A percentile compares a stretch with the other conserved stretches of the same genome.
These are phyloP conservation scores for Ophiocordyceps camponoti-saundersi DNA, from an alignment of 2,329 filamentous ascomycete species.

Conservation along the genomic window DNA sequence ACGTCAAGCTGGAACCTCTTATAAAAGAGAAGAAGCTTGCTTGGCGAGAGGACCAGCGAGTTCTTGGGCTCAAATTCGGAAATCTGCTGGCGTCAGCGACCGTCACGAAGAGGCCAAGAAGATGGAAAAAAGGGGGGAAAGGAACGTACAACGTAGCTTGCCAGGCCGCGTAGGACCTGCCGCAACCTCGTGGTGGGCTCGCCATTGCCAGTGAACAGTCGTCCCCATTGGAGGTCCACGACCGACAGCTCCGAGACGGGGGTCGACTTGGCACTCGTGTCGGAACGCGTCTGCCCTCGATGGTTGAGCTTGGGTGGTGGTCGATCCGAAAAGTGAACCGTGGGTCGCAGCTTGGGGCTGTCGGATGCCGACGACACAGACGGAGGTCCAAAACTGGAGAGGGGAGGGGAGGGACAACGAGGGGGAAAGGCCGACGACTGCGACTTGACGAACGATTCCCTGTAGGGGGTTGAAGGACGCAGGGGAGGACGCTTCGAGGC, in stretches of 20 bases:
- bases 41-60: slow-evolving; percentile 51
- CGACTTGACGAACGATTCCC: background rate
- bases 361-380: slow-evolving; percentile 1
- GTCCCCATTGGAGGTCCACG: slow-evolving; percentile 60
- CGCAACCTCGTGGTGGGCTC: slow-evolving; percentile 50
- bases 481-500: too few species aligned
- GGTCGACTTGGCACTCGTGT: slow-evolving; percentile 1
- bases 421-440: background rate
- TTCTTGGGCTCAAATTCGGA: slow-evolving; percentile 12
- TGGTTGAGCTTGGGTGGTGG: slow-evolving; percentile 10
- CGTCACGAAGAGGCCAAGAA: background rate
- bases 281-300: slow-evolving; percentile 1
- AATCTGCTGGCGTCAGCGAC: slow-evolving; percentile 9
- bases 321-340: slow-evolving; percentile 15
- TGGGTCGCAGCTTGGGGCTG: slow-evolving; percentile 7
- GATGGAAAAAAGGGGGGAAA: too few species aligned
- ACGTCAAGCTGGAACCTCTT: slow-evolving; percentile 42
- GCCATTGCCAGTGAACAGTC: slow-evolving; percentile 51
- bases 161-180: slow-evolving; percentile 57
- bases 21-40: slow-evolving; percentile 63
- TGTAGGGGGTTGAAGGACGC: background rate
- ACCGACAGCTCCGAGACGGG: slow-evolving; percentile 14
- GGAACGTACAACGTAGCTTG: slow-evolving; percentile 55
- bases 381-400: background rate
- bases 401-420: background rate